Percentiles rank a stretch among this genome's conserved stretches.
Evolutionary conservation across 2,329 filamentous ascomycete species (phyloP).

Genomic region (Calonectria fujianensis): DNA sequence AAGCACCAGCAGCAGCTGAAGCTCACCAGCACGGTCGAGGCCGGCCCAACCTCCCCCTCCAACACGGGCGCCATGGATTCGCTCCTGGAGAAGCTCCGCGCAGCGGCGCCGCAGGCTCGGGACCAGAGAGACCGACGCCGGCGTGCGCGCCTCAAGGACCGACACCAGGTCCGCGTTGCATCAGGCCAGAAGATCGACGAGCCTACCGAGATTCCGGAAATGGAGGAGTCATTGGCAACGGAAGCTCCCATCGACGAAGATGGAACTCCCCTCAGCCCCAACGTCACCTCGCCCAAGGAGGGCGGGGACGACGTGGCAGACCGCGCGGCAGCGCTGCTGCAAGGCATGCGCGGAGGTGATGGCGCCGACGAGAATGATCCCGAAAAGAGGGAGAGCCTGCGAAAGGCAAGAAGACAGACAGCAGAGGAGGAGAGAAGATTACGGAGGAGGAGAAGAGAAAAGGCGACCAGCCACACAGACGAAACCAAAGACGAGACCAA

Average conservation of each 20-base stretch:
- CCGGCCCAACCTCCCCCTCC: slow-evolving; percentile 77
- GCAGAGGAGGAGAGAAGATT: slow-evolving; percentile 86
- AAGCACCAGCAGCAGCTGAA: slow-evolving; percentile 85
- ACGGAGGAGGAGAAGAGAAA: slow-evolving; percentile 80
- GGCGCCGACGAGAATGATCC: slow-evolving; percentile 70
- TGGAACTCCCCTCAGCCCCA: slow-evolving; percentile 71
- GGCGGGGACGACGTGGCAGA: slow-evolving; percentile 86
- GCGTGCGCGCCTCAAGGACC: slow-evolving; percentile 90
- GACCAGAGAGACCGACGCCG: slow-evolving; percentile 93
- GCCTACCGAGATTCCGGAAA: slow-evolving; percentile 75
- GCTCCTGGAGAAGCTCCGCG: slow-evolving; percentile 93
- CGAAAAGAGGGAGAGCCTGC: slow-evolving; percentile 75
- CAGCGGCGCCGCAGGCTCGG: slow-evolving; percentile 90
- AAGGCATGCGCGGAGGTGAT: slow-evolving; percentile 85
- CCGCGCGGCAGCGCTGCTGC: slow-evolving; percentile 87
- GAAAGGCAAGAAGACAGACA: slow-evolving; percentile 79
- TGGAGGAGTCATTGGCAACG: slow-evolving; percentile 64
- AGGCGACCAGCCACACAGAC: slow-evolving; percentile 64
- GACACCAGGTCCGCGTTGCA: slow-evolving; percentile 91
- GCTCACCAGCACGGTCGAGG: slow-evolving; percentile 70
- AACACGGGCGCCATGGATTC: slow-evolving; percentile 96
- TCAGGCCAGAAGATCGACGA: slow-evolving; percentile 92
- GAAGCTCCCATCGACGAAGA: slow-evolving; percentile 68
- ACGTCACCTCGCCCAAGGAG: slow-evolving; percentile 65
- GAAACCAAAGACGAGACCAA: slow-evolving; percentile 52